phyloP scores from a whole-genome alignment of 768 basidiomycete genomes.

The Amylocystis lapponica region DNA sequence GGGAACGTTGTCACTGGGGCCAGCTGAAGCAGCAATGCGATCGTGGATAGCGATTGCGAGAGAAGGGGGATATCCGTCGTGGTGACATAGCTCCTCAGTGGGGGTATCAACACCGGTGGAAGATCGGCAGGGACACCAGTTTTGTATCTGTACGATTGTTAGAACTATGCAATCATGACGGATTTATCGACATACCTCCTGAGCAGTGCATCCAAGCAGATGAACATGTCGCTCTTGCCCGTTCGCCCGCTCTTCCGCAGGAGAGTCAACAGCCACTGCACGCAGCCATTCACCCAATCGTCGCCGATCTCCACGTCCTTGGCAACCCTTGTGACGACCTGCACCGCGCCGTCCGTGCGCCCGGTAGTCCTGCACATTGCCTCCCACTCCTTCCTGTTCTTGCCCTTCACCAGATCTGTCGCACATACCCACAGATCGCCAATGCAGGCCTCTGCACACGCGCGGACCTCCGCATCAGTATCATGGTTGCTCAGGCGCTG shows the following conservation, averaged over 20 bases:
- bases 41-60: conserved; percentile 59
- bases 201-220: conserved; percentile 66
- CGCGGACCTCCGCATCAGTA: conserved; percentile 88
- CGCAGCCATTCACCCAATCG: conserved; percentile 75
- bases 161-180: conserved; percentile 6
- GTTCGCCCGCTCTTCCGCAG: conserved; percentile 73
- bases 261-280: conserved; percentile 71
- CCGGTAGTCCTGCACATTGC: conserved; percentile 66
- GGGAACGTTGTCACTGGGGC: conserved; percentile 68
- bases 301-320: conserved; percentile 63
- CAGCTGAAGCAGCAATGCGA: conserved; percentile 64
- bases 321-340: conserved; percentile 81
- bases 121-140: conserved; percentile 49
- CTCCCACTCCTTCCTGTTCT: conserved; percentile 76
- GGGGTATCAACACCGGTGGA: conserved; percentile 57
- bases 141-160: conserved; percentile 36
- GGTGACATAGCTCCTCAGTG: conserved; percentile 71
- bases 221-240: conserved; percentile 78
- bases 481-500: conserved; percentile 68
- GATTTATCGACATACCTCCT: conserved; percentile 56
- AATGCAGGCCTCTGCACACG: conserved; percentile 74
- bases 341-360: conserved; percentile 70
- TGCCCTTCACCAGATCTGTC: conserved; percentile 58
- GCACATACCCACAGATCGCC: conserved; percentile 88
- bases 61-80: conserved; percentile 74